phyloP scores from a whole-genome alignment of 345 rosid genomes.

The Citropsis articulata region DNA sequence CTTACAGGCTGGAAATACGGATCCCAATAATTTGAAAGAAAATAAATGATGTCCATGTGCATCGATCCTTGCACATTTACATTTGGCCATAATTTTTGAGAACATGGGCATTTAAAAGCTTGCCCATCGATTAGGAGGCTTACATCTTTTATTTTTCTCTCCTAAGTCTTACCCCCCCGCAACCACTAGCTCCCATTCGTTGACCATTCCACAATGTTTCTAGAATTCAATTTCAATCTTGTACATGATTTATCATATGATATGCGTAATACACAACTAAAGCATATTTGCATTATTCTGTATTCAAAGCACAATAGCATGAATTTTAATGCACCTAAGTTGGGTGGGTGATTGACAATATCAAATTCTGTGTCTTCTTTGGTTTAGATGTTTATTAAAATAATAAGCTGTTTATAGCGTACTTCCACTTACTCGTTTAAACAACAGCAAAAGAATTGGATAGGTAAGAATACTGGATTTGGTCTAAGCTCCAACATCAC shows the following conservation, averaged over 20 bases:
- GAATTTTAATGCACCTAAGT: background rate
- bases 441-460: background rate
- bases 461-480: background rate
- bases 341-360: background rate
- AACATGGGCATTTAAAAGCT: conserved; percentile 3
- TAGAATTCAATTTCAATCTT: too few relatives aligned
- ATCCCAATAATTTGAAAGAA: conserved; percentile 2
- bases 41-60: background rate
- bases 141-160: too few relatives aligned
- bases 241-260: background rate
- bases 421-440: conserved; percentile 2
- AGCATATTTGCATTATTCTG: too few relatives aligned
- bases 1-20: background rate
- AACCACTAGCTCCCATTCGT: background rate
- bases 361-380: background rate
- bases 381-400: background rate
- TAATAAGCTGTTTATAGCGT: background rate
- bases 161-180: too few relatives aligned
- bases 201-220: background rate
- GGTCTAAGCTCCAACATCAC: background rate
- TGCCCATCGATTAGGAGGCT: background rate
- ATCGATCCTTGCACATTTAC: background rate
- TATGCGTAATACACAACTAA: too few relatives aligned
- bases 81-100: background rate
- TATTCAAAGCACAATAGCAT: background rate